Evolutionary conservation across 2,329 filamentous ascomycete species (phyloP), one percentile per base, ranked within the genome.

Genomic region (Neonectria magnoliae): DNA sequence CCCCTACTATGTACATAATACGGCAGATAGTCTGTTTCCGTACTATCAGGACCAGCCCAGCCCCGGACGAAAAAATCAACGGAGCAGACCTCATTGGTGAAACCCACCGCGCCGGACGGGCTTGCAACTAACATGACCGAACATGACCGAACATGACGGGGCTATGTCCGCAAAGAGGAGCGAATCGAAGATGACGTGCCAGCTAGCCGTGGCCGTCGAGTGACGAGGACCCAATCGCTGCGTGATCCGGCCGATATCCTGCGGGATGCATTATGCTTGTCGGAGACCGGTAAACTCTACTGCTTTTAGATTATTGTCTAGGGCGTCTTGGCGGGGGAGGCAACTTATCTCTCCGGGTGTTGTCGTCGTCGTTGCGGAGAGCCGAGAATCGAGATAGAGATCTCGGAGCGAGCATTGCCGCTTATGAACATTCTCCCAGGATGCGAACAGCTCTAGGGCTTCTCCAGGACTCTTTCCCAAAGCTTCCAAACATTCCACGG

Each of bases 111-210:
- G 52, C n/a, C n/a, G 44, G 36, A 45, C 38, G 51, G 53, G 54
- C 25, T 31, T 11, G 4, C 22, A 16, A 44, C 62, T 65, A 64
- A 63, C 54, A 66, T 65, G 61, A 38, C 58, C 47, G 51, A 44
- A n/a, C 50, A 62, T 41, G 57, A 45, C 56, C 47, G 51, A 44
- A n/a, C 50, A 62, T 41, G 57, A 45, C 56, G 63, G 64, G 47
- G 31, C 20, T 62, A 69, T 62, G 29, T n/a, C 66, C 53, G 44
- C 25, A 64, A 38, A 60, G 18, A 55, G 65, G 62, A 64, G 38
- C 8, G n/a, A 18, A 42, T 42, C 38, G n/a, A 42, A 45, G 51
- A 74, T 74, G 67, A 36, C 71, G 70, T 74, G 70, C 68, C 62
- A 42, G 60, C 56, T 51, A 54, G 50, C 33, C 14, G 7, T 38